Evolutionary conservation across 768 basidiomycete genomes (phyloP).

Genomic region (Sporobolomyces phaffii): DNA sequence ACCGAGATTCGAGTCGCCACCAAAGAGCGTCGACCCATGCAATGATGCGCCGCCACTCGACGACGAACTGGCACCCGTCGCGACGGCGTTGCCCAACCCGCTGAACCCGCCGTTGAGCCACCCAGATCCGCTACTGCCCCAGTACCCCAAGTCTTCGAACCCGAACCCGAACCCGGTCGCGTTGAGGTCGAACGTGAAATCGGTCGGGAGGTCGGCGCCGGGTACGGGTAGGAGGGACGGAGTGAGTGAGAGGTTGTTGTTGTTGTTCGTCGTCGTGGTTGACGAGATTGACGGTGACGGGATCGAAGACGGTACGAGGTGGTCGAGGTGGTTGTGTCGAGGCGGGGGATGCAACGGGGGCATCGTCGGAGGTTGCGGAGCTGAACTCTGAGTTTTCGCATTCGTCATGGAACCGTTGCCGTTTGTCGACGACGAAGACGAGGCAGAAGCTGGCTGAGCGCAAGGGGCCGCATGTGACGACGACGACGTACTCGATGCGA

Average conservation of each 20-base stretch:
- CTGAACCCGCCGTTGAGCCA: constrained; percentile 14
- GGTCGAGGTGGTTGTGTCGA: neutral
- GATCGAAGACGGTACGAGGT: neutral
- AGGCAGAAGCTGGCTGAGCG: neutral
- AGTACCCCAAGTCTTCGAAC: constrained; percentile 7
- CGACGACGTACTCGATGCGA: too few relatives aligned
- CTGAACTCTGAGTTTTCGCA: neutral
- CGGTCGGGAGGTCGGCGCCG: constrained; percentile 5
- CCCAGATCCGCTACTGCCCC: constrained; percentile 7
- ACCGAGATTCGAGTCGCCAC: too few relatives aligned
- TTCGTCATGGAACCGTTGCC: neutral
- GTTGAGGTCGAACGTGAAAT: constrained; percentile 7
- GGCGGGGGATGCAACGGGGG: neutral
- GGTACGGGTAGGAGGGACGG: constrained; percentile 10
- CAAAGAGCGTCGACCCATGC: neutral
- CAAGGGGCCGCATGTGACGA: too few relatives aligned
- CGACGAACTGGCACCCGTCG: too few relatives aligned
- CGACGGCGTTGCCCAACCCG: too few relatives aligned
- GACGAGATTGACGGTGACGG: neutral
- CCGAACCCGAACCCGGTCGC: constrained; percentile 11
- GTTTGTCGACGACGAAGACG: neutral
- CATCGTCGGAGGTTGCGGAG: constrained; percentile 1
- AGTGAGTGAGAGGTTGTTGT: constrained; percentile 1
- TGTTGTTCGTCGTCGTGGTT: too few relatives aligned
- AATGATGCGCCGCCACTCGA: too few relatives aligned